Conservation (phyloP, 2,329 filamentous ascomycete species). For the Ceratocystis cubensis region DNA sequence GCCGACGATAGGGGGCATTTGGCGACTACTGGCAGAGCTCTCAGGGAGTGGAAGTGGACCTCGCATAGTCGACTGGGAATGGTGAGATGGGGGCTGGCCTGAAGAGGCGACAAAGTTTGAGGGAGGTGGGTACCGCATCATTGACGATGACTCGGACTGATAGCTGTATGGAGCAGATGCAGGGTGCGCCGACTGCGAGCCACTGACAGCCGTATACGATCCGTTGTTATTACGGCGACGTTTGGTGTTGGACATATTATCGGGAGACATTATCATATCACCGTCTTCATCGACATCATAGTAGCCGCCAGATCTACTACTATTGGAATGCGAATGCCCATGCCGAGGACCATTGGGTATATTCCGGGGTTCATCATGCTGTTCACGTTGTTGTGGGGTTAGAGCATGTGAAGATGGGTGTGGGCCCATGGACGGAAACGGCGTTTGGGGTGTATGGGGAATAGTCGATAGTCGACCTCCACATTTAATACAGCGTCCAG, state of each 20-base stretch:
- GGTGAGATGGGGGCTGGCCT: neutral
- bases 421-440: slow-evolving; percentile 22
- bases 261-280: slow-evolving; percentile 6
- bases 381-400: neutral
- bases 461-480: slow-evolving; percentile 54
- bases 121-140: slow-evolving; percentile 13
- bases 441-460: slow-evolving; percentile 45
- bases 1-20: neutral
- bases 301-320: neutral
- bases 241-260: neutral
- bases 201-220: neutral
- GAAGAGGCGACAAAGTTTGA: slow-evolving; percentile 9
- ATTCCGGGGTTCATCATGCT: neutral
- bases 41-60: slow-evolving; percentile 11
- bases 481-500: slow-evolving; percentile 56
- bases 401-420: slow-evolving; percentile 26
- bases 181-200: neutral
- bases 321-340: slow-evolving; percentile 7
- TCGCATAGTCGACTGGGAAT: slow-evolving; percentile 1
- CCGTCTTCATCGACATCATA: slow-evolving; percentile 9
- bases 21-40: neutral
- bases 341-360: slow-evolving; percentile 5
- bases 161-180: slow-evolving; percentile 7
- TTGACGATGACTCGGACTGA: neutral
- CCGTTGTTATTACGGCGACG: slow-evolving; percentile 5